Evolutionary conservation across 306 rosid genomes (phyloP), one percentile per base, ranked within the genome.

Genomic region (Casuarina glauca): DNA sequence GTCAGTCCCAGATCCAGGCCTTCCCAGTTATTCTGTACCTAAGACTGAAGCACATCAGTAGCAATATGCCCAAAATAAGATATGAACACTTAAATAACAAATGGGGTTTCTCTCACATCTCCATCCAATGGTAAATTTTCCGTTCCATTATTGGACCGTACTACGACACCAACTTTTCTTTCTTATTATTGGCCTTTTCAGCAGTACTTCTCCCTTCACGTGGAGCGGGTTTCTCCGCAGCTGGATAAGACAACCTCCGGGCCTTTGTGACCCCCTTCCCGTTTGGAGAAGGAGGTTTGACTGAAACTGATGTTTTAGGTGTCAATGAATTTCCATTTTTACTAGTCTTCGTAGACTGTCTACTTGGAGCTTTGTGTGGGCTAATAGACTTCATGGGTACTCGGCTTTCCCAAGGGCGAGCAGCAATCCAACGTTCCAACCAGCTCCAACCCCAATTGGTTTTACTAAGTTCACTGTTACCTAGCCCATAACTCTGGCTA

Each of bases 401-500:
- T 6, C 97, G 97, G 83, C 92, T 91, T 90, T 95, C 99, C 99
- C 99, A 95, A 3, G 99, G 99, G 26, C 97, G 97, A 57, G 93
- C 99, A 49, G 99, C 97, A 36, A 95, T 90, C 97, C 99, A 95
- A 44, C 99, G 90, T 61, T 93, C 99, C 80, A 93, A 93, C 99
- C 99, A 95, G 91, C 97, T 95, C 99, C 99, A 95, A 76, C 99
- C 99, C 99, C 99, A 95, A 75, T 88, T 91, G 72, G 94, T 84
- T 84, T 91, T 93, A 69, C 88, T 78, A 45, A 89, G 85, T 84
- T 93, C 97, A 80, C 82, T 89, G 76, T 50, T 87, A 42, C 97
- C 97, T 68, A 88, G 87, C 55, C 83, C 83, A 84, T 92, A 91
- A 85, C 87, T 90, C 76, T 88, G 96, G 82, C 91, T 92, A 61